Base-by-base conservation (phyloP, 805 yeast species). In the Ogataea parapolymorpha region DNA sequence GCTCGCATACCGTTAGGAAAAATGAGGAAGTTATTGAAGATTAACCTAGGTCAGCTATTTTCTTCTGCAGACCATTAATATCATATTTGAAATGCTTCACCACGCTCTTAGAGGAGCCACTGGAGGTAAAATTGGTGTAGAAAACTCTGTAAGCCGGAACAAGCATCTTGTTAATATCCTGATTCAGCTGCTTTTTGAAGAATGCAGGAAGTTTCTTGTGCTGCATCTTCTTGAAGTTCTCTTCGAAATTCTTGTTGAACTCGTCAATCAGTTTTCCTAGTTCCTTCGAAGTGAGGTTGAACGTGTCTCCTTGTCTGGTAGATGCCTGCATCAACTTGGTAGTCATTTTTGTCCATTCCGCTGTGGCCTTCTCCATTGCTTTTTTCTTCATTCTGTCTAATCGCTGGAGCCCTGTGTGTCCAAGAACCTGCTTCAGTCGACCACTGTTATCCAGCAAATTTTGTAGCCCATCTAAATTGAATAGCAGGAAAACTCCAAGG, bases 161-260 rank as follows among this genome's bases (percentile, higher is more conserved):
- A 9, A 61, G 35, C 37, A 93, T 81, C 50, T 88, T 78, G 26
- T 80, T 80, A 55, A 84, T 82, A 54, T 91, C 97, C 40, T 77
- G 76, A 12, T 78, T 72, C 51, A 93, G 65, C 41, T 72, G 75
- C 43, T 74, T 71, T 46, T 80, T 79, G 60, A 91, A 70, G 22
- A 50, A 58, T 1, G 46, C 44, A 1, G 63, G 58, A 2, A 58
- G 36, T 14, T 53, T 54, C 29, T 72, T 73, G 35, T 72, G 71
- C 53, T 79, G 81, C 56, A 85, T 85, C 42, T 74, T 79, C 23
- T 72, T 72, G 17, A 83, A 74, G 25, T 90, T 76, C 25, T 78
- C 85, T 39, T 93, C 98, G 58, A 93, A 85, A 32, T 82, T 82
- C 22, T 77, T 77, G 59, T 90, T 91, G 66, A 91, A 93, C 44